phyloP scores from a whole-genome alignment of 192 early-diverging fungal species.

The Dissophora globulifera region DNA sequence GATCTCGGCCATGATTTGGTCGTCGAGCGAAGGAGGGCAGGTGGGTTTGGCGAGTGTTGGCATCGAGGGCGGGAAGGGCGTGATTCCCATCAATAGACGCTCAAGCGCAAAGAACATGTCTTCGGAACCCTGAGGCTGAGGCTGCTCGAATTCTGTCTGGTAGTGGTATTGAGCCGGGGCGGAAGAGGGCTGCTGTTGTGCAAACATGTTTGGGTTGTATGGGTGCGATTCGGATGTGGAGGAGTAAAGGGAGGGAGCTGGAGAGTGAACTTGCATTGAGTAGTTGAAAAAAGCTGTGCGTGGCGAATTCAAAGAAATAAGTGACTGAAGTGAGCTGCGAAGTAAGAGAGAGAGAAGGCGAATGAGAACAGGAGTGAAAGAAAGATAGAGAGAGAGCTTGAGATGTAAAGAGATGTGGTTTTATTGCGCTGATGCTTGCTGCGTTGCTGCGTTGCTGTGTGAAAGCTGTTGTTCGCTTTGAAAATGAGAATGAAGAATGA shows the following conservation, averaged over 20 bases:
- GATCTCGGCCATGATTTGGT: conserved; percentile 33
- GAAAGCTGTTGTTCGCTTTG: background rate
- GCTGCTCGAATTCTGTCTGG: too few relatives aligned
- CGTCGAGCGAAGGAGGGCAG: conserved; percentile 52
- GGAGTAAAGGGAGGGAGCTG: conserved; percentile 5
- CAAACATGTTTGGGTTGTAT: conserved; percentile 52
- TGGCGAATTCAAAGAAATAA: background rate
- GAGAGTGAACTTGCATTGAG: conserved; percentile 46
- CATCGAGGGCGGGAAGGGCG: conserved; percentile 48
- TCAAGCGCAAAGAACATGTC: conserved; percentile 51
- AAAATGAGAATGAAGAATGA: conserved; percentile 7
- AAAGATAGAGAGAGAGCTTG: too few relatives aligned
- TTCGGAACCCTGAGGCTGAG: conserved; percentile 27
- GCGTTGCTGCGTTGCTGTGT: background rate
- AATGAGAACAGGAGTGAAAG: too few relatives aligned
- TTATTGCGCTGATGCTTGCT: background rate
- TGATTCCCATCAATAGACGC: conserved; percentile 53
- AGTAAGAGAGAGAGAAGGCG: background rate
- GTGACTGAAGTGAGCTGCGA: background rate
- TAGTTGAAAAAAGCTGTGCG: background rate
- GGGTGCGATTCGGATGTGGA: conserved; percentile 20
- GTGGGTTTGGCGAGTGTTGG: conserved; percentile 52
- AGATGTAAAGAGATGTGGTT: too few relatives aligned
- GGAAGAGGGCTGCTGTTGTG: too few relatives aligned
- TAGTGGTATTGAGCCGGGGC: conserved; percentile 29